phyloP scores from a whole-genome alignment of 257 asterid species.

The Forsythia viridissima region DNA sequence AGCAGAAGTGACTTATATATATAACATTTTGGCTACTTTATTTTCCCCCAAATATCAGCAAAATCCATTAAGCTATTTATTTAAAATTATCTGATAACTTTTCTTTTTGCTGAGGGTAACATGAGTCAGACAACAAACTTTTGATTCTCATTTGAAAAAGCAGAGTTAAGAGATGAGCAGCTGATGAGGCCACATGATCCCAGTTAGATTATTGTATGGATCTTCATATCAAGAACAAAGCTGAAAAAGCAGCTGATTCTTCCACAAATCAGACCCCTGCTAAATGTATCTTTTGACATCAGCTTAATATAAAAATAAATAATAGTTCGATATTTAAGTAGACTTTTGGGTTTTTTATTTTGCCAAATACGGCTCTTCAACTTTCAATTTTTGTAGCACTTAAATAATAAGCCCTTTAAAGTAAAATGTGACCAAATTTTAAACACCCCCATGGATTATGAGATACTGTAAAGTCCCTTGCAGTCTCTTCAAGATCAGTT shows the following conservation, averaged over 20 bases:
- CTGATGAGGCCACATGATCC: background rate
- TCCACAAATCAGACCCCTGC: background rate
- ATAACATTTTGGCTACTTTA: background rate
- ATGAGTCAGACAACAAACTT: background rate
- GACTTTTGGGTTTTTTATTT: no score
- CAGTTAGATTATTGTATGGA: background rate
- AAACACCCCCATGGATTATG: background rate
- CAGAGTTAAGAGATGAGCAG: background rate
- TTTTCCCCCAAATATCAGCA: background rate
- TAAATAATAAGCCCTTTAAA: background rate
- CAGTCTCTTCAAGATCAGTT: background rate
- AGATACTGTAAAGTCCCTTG: background rate
- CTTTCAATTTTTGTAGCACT: background rate
- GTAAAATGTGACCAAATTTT: background rate
- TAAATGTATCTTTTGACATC: constrained; percentile 1
- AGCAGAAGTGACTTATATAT: background rate
- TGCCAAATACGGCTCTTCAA: background rate
- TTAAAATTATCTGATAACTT: background rate
- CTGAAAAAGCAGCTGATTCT: background rate
- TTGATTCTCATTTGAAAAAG: background rate
- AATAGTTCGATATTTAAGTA: background rate
- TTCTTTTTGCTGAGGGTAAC: background rate
- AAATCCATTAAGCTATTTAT: background rate
- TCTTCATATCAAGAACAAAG: background rate
- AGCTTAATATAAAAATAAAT: background rate